phyloP scores from a whole-genome alignment of 1,284 basidiomycete species.

The Amylostereum areolatum region DNA sequence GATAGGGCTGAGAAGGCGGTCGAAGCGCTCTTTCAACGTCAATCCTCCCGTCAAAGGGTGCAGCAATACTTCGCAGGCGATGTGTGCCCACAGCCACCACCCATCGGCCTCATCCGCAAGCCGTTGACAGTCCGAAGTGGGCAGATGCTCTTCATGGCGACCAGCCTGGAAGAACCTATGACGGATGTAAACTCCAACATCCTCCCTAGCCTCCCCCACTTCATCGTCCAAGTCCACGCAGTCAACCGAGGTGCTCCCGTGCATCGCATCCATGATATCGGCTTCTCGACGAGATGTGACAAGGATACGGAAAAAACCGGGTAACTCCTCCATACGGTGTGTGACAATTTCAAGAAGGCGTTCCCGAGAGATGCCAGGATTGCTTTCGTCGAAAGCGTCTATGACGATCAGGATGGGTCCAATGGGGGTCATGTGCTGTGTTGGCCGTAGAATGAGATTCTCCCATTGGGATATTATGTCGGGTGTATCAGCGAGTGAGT shows the following conservation, averaged over 20 bases:
- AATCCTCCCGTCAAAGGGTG: too few relatives aligned
- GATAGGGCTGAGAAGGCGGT: too few relatives aligned
- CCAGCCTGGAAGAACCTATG: too few relatives aligned
- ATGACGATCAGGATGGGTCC: not conserved
- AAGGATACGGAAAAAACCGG: not conserved
- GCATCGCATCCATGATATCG: not conserved
- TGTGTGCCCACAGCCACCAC: not conserved
- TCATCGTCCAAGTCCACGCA: too few relatives aligned
- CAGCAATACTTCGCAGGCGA: too few relatives aligned
- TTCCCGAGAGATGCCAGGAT: not conserved
- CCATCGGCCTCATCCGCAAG: not conserved
- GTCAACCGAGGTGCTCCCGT: too few relatives aligned
- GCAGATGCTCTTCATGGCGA: too few relatives aligned
- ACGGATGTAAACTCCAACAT: too few relatives aligned
- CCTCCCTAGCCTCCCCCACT: too few relatives aligned
- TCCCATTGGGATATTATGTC: not conserved
- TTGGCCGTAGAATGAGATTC: not conserved
- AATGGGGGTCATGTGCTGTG: too few relatives aligned
- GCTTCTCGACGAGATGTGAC: not conserved
- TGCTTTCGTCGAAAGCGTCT: not conserved
- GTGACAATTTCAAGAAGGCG: not conserved
- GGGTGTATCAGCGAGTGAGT: too few relatives aligned
- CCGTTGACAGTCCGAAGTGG: not conserved
- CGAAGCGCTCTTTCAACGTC: too few relatives aligned
- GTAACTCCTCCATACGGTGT: not conserved